These are phyloP conservation scores for Mycena rebaudengoi DNA, from an alignment of 768 basidiomycete genomes.

Conservation along the genomic window DNA sequence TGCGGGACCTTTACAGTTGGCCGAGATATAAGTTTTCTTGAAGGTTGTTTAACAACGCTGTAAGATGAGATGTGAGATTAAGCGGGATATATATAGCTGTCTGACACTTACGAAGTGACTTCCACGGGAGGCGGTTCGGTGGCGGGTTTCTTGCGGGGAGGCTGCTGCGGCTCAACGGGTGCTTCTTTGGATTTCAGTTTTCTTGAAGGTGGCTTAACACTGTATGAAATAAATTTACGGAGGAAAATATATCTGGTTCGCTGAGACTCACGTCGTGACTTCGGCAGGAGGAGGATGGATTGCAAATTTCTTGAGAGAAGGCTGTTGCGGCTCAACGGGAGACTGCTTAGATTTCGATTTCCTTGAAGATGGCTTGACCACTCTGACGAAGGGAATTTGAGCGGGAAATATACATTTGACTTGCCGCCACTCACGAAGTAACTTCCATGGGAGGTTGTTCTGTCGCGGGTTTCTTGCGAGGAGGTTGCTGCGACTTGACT, in stretches of 20 bases:
- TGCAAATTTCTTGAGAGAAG: too few relatives aligned
- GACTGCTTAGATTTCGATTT: slow-evolving; percentile 12
- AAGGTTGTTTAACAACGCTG: too few relatives aligned
- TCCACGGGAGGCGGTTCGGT: slow-evolving; percentile 23
- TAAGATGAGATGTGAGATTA: too few relatives aligned
- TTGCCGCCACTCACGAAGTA: slow-evolving; percentile 1
- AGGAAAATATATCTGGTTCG: too few relatives aligned
- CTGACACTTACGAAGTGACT: slow-evolving; percentile 4
- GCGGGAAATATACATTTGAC: not conserved
- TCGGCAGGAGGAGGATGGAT: too few relatives aligned
- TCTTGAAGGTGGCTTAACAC: too few relatives aligned
- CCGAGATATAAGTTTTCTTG: slow-evolving; percentile 10
- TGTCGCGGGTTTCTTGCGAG: slow-evolving; percentile 16
- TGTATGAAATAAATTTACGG: too few relatives aligned
- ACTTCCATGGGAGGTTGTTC: slow-evolving; percentile 22
- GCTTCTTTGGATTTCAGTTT: too few relatives aligned
- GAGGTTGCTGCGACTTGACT: slow-evolving; percentile 9
- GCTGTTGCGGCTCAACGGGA: too few relatives aligned
- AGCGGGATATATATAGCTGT: not conserved
- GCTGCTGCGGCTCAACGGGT: slow-evolving; percentile 6
- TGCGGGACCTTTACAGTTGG: slow-evolving; percentile 13
- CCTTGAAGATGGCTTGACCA: too few relatives aligned
- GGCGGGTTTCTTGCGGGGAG: slow-evolving; percentile 8
- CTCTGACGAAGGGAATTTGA: too few relatives aligned
- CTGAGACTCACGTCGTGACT: too few relatives aligned